A percentile compares a stretch with the other conserved stretches of the same genome.
phyloP scores from a whole-genome alignment of 805 yeast genomes.

The Priceomyces castillae region DNA sequence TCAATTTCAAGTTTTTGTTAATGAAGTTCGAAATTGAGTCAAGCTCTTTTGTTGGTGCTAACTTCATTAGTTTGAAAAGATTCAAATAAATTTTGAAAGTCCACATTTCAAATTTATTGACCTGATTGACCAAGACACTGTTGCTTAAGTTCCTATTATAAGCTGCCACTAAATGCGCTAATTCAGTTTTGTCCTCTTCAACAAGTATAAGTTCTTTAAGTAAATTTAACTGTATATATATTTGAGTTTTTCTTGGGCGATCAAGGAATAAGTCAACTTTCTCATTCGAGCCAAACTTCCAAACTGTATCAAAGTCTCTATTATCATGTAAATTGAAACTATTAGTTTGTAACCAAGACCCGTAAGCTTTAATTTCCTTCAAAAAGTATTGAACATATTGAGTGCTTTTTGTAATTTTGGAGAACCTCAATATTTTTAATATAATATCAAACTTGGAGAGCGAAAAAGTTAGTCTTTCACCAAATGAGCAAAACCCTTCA shows the following conservation, averaged over 20 bases:
- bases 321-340: slow-evolving; percentile 43
- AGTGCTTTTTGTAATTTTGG: slow-evolving; percentile 32
- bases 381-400: slow-evolving; percentile 28
- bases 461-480: slow-evolving; percentile 50
- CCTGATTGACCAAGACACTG: slow-evolving; percentile 6
- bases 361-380: slow-evolving; percentile 13
- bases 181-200: slow-evolving; percentile 24
- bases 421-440: slow-evolving; percentile 30
- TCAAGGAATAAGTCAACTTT: slow-evolving; percentile 14
- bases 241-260: slow-evolving; percentile 21
- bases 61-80: slow-evolving; percentile 25
- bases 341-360: slow-evolving; percentile 4
- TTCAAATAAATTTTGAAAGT: slow-evolving; percentile 25
- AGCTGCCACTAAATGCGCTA: slow-evolving; percentile 20
- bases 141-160: slow-evolving; percentile 25
- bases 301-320: slow-evolving; percentile 55
- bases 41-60: slow-evolving; percentile 17
- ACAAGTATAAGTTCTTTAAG: slow-evolving; percentile 41
- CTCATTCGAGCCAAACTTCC: slow-evolving; percentile 47
- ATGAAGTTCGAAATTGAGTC: slow-evolving; percentile 27
- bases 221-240: slow-evolving; percentile 34
- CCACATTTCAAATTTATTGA: slow-evolving; percentile 25
- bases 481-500: slow-evolving; percentile 62
- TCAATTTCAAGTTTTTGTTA: slow-evolving; percentile 29
- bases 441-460: slow-evolving; percentile 38